Evolutionary conservation across 2,329 filamentous ascomycete species (phyloP).

Genomic region (Orbilia brochopaga): DNA sequence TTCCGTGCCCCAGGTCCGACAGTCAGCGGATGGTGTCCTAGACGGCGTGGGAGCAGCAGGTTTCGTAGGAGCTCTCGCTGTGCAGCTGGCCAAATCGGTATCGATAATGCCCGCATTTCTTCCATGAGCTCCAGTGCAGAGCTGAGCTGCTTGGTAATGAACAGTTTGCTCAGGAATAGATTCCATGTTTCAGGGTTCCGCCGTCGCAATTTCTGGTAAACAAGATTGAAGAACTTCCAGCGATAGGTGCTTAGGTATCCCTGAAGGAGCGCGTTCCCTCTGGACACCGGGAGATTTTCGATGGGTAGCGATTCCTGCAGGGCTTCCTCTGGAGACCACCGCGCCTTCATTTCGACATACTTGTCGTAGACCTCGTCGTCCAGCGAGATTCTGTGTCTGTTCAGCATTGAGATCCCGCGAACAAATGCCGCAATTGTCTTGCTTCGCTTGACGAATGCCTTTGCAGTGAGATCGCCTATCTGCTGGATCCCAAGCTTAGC

Average conservation of each 20-base stretch:
- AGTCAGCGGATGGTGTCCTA: conserved; percentile 46
- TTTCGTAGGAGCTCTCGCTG: conserved; percentile 50
- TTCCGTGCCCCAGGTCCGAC: conserved; percentile 20
- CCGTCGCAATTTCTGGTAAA: conserved; percentile 42
- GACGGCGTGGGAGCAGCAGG: conserved; percentile 51
- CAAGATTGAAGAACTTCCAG: conserved; percentile 49
- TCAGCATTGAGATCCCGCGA: conserved; percentile 34
- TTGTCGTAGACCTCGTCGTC: conserved; percentile 33
- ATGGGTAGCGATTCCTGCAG: conserved; percentile 42
- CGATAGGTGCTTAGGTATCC: conserved; percentile 46
- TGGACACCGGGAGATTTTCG: conserved; percentile 30
- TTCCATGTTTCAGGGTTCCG: conserved; percentile 37
- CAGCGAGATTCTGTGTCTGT: conserved; percentile 23
- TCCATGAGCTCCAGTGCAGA: conserved; percentile 51
- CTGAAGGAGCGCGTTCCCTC: conserved; percentile 48
- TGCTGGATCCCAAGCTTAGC: conserved; percentile 37
- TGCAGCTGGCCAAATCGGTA: conserved; percentile 44
- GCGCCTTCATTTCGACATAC: conserved; percentile 32
- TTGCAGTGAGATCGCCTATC: conserved; percentile 20
- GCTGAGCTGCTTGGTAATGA: conserved; percentile 35
- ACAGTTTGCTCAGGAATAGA: conserved; percentile 34
- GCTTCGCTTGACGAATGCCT: conserved; percentile 35
- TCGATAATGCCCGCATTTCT: conserved; percentile 48
- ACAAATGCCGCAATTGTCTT: conserved; percentile 33
- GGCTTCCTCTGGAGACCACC: conserved; percentile 38